phyloP scores from a whole-genome alignment of 345 rosid species.

The Brassica nigra region DNA sequence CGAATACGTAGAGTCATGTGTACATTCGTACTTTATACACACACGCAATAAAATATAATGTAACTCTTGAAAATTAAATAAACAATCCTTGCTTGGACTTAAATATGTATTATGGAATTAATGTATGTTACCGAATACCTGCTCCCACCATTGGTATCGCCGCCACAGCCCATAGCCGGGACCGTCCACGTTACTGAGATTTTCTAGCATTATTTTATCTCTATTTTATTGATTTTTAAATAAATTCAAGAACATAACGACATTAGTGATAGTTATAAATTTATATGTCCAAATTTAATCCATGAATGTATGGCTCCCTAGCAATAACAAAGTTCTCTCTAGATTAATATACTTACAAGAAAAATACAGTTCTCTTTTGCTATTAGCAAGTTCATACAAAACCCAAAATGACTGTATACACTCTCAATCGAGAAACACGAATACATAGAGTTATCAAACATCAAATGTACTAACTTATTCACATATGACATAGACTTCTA shows the following conservation, averaged over 20 bases:
- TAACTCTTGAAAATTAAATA: background rate
- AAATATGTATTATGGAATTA: conserved; percentile 15
- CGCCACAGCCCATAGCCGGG: conserved; percentile 24
- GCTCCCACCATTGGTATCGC: conserved; percentile 37
- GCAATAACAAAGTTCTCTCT: background rate
- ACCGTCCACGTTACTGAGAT: conserved; percentile 29
- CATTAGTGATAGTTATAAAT: conserved; percentile 9
- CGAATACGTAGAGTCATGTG: conserved; percentile 18
- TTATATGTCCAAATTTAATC: background rate
- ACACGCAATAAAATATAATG: conserved; percentile 21
- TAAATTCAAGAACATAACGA: conserved; percentile 30
- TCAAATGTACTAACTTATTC: background rate
- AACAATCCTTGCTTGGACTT: background rate
- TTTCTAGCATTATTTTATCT: conserved; percentile 7
- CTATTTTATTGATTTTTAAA: background rate
- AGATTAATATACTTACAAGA: background rate
- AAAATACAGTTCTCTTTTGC: background rate
- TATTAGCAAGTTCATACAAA: background rate
- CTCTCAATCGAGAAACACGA: background rate
- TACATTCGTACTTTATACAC: conserved; percentile 8
- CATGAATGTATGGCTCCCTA: background rate
- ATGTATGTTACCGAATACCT: conserved; percentile 2
- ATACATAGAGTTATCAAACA: background rate
- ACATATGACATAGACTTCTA: background rate
- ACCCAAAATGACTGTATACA: background rate